Conservation (phyloP, 2,329 filamentous ascomycete genomes). For the Fusarium redolens region DNA sequence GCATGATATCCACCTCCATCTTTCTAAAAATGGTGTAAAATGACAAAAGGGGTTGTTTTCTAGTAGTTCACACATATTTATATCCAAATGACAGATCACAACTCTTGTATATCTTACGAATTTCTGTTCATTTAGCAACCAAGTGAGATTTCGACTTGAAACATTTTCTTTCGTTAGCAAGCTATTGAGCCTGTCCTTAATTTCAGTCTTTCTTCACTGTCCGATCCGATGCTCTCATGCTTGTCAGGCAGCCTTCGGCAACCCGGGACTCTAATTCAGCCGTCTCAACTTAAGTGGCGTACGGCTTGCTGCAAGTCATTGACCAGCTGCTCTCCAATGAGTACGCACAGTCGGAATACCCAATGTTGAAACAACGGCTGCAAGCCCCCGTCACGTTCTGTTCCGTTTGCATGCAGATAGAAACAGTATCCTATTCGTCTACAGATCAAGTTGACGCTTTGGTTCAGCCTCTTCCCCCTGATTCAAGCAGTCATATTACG, state of each 20-base stretch:
- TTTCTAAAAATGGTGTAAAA: constrained; percentile 37
- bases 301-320: constrained; percentile 36
- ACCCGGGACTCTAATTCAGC: constrained; percentile 9
- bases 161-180: neutral
- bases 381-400: constrained; percentile 22
- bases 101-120: constrained; percentile 22
- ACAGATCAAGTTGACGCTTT: neutral
- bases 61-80: constrained; percentile 42
- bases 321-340: constrained; percentile 13
- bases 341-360: constrained; percentile 35
- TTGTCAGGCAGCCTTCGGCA: constrained; percentile 15
- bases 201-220: neutral
- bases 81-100: constrained; percentile 27
- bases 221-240: neutral
- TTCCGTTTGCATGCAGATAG: constrained; percentile 10
- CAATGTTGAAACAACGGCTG: constrained; percentile 36
- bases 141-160: neutral
- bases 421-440: constrained; percentile 11
- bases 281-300: constrained; percentile 33
- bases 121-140: neutral
- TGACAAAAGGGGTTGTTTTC: constrained; percentile 18
- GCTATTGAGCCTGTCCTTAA: neutral
- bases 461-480: constrained; percentile 11
- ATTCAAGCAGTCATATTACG: constrained; percentile 9
- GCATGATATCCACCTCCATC: constrained; percentile 55